Percentiles rank a stretch among this genome's conserved stretches.
Evolutionary conservation across 768 basidiomycete species (phyloP).

Genomic region (Tephrocybe sp.): DNA sequence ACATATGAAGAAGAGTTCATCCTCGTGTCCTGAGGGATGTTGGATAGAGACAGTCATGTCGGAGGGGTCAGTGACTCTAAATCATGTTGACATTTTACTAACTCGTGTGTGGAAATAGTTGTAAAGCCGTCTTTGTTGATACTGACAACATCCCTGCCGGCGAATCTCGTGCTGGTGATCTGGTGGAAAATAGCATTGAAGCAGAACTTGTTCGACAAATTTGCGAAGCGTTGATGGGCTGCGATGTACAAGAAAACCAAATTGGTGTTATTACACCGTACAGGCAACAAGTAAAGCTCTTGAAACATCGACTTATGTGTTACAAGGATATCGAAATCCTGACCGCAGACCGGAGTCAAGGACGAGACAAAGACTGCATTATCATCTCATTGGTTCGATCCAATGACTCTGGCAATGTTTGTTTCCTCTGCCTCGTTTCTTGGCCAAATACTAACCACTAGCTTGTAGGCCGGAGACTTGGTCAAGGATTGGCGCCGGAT

Average conservation of each 20-base stretch:
- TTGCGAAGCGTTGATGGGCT: slow-evolving; percentile 56
- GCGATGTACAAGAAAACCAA: slow-evolving; percentile 66
- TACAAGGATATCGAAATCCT: slow-evolving; percentile 72
- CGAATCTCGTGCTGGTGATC: slow-evolving; percentile 82
- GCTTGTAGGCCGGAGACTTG: slow-evolving; percentile 83
- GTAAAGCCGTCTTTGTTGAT: slow-evolving; percentile 90
- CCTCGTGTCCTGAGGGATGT: slow-evolving; percentile 41
- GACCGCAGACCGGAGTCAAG: slow-evolving; percentile 93
- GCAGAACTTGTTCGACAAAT: slow-evolving; percentile 68
- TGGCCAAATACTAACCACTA: not conserved
- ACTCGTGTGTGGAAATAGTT: slow-evolving; percentile 38
- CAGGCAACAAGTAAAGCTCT: slow-evolving; percentile 91
- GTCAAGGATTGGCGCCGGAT: slow-evolving; percentile 94
- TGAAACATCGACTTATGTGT: slow-evolving; percentile 60
- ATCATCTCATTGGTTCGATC: slow-evolving; percentile 91
- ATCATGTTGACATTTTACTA: not conserved
- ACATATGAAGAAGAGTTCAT: slow-evolving; percentile 30
- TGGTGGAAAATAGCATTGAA: slow-evolving; percentile 88
- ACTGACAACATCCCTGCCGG: slow-evolving; percentile 78
- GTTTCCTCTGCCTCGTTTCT: slow-evolving; percentile 21
- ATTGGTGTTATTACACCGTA: slow-evolving; percentile 92
- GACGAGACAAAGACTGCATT: slow-evolving; percentile 93
- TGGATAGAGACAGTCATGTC: slow-evolving; percentile 70
- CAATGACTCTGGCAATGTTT: slow-evolving; percentile 72
- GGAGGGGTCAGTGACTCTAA: slow-evolving; percentile 50